Evolutionary conservation across 768 basidiomycete species (phyloP), one percentile per base, ranked within the genome.

Genomic region (Phlebiopsis gigantea): DNA sequence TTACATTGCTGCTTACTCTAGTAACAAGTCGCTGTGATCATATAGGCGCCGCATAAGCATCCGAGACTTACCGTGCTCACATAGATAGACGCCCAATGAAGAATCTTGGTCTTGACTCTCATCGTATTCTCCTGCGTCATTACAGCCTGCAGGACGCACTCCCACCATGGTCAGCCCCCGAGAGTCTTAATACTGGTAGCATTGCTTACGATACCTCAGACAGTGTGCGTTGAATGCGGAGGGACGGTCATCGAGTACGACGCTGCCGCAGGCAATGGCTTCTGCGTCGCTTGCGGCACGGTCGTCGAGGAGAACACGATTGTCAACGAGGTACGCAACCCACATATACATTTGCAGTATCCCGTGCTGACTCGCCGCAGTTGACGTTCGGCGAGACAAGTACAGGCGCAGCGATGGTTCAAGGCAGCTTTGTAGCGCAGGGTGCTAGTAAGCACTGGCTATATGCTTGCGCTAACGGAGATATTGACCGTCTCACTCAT

Each of bases 301-400:
- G 93, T 98, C 17, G 77, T 96, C 9, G 93, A 96, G 72, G 92
- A 97, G 71, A 94, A 93, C 66, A 84, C 88, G 2, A 93, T 98
- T 58, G 92, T 98, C 9, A 90, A 87, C 60, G 97, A 99, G 68
- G 66, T 69, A 25, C n/a, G 66, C 56, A 8, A n/a, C 2, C 39
- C 31, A 10, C 5, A 7, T 7, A 49, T 15, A 15, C 10, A 15
- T 15, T 25, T 9, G 34, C 12, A 39, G 14, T 12, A 28, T 14
- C 19, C 4, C 15, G 19, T 24, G 21, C 15, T 45, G 1, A 39
- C 22, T 15, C 5, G 25, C 41, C n/a, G 9, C 41, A 68, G 67
- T 83, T 99, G 55, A 84, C 86, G 0, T 99, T 99, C 63, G 93
- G 93, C n/a, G 97, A 99, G 76, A 89, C 90, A 4, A 81, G 88